phyloP scores from a whole-genome alignment of 2,329 filamentous ascomycete genomes.

The Hymenoscyphus scutula region DNA sequence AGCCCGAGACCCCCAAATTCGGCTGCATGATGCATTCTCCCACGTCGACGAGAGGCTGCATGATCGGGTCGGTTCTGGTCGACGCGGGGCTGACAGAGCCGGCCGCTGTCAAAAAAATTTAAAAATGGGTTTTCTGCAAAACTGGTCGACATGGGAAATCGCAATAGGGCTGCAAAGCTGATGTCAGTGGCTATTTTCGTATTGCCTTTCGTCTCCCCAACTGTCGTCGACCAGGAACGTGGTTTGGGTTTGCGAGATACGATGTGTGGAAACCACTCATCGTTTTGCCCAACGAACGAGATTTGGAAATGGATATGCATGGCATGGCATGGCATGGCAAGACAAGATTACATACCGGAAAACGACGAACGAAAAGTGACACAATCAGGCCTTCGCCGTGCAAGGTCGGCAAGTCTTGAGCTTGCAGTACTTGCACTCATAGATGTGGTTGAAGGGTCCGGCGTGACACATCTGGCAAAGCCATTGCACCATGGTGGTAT shows the following conservation, averaged over 20 bases:
- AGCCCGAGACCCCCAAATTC: not conserved
- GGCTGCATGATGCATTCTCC: slow-evolving; percentile 8
- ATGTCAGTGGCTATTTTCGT: slow-evolving; percentile 10
- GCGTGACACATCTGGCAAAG: slow-evolving; percentile 62
- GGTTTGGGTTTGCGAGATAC: not conserved
- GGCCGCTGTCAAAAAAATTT: not conserved
- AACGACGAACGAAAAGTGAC: slow-evolving; percentile 4
- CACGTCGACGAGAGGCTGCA: slow-evolving; percentile 9
- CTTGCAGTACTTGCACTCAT: slow-evolving; percentile 67
- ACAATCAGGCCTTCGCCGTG: slow-evolving; percentile 32
- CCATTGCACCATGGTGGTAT: slow-evolving; percentile 64
- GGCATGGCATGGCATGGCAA: no score
- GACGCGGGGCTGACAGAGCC: not conserved
- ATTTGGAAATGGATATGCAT: no score
- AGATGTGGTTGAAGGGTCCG: slow-evolving; percentile 67
- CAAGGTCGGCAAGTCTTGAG: slow-evolving; percentile 62
- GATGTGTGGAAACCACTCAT: not conserved
- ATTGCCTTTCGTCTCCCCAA: not conserved
- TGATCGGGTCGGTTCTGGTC: not conserved
- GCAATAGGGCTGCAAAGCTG: not conserved
- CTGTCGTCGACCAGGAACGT: no score
- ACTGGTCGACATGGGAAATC: not conserved
- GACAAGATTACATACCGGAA: slow-evolving; percentile 5
- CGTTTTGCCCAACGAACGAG: not conserved
- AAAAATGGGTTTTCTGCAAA: not conserved